Percentiles rank a stretch among this genome's conserved stretches.
Evolutionary conservation across 805 yeast species (phyloP).

Genomic region (Barnettozyma populi): DNA sequence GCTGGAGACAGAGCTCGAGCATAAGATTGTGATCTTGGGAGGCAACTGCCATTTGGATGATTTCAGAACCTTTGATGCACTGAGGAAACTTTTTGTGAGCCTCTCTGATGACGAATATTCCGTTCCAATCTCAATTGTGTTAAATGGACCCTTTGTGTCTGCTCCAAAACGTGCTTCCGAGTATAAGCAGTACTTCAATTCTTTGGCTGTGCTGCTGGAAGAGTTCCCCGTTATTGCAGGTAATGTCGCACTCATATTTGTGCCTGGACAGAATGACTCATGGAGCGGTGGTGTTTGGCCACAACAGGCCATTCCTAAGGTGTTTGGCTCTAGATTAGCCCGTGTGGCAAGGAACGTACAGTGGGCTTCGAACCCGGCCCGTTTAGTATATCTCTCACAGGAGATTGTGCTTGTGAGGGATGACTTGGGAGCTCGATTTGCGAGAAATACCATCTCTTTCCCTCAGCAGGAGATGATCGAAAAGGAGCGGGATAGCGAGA

Average conservation of each 20-base stretch:
- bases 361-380: slow-evolving; percentile 73
- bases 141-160: slow-evolving; percentile 78
- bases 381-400: slow-evolving; percentile 75
- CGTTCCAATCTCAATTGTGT: slow-evolving; percentile 62
- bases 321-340: slow-evolving; percentile 64
- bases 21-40: slow-evolving; percentile 67
- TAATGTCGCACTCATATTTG: slow-evolving; percentile 55
- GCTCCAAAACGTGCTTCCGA: slow-evolving; percentile 54
- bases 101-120: slow-evolving; percentile 45
- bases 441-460: slow-evolving; percentile 61
- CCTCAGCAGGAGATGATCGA: slow-evolving; percentile 27
- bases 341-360: slow-evolving; percentile 48
- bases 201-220: slow-evolving; percentile 60
- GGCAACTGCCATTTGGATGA: slow-evolving; percentile 67
- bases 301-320: slow-evolving; percentile 59
- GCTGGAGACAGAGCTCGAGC: slow-evolving; percentile 55
- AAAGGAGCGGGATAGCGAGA: slow-evolving; percentile 12
- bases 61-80: slow-evolving; percentile 49
- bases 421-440: slow-evolving; percentile 63
- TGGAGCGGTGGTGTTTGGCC: slow-evolving; percentile 87
- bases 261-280: slow-evolving; percentile 92
- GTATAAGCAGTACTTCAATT: slow-evolving; percentile 68
- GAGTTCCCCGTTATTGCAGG: slow-evolving; percentile 49
- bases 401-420: slow-evolving; percentile 75
- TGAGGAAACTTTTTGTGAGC: slow-evolving; percentile 54